A percentile compares a stretch with the other conserved stretches of the same genome.
Conservation (phyloP, 495 filamentous ascomycete species). For the Lepraria neglecta region DNA sequence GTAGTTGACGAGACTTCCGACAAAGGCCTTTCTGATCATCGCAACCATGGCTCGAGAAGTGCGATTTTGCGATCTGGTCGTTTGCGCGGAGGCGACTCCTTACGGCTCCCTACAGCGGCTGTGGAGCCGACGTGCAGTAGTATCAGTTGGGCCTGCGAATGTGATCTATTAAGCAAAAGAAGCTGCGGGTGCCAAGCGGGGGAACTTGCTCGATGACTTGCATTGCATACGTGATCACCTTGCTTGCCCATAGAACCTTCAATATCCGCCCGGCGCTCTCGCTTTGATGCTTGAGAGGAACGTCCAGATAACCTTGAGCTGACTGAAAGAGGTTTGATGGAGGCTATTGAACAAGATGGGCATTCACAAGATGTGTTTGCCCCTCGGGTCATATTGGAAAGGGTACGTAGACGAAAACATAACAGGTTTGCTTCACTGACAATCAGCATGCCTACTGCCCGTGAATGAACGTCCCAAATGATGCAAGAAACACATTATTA, state of each 20-base stretch:
- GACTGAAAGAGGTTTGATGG: too few species aligned
- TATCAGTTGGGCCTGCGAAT: not conserved
- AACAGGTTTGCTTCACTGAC: not conserved
- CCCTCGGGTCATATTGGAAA: not conserved
- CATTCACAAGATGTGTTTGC: not conserved
- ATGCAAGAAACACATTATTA: not conserved
- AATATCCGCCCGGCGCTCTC: too few species aligned
- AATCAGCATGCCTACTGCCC: not conserved
- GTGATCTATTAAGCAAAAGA: not conserved
- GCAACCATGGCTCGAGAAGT: too few species aligned
- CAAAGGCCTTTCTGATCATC: too few species aligned
- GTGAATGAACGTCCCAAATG: not conserved
- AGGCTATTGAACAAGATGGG: not conserved
- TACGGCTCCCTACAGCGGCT: not conserved
- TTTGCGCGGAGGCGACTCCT: not conserved
- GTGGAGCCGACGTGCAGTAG: conserved; percentile 4
- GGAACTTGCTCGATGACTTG: not conserved
- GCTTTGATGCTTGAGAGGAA: too few species aligned
- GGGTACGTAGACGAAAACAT: not conserved
- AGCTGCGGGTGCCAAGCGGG: not conserved
- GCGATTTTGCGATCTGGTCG: not conserved
- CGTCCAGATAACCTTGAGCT: too few species aligned
- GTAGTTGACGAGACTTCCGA: too few species aligned
- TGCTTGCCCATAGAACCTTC: not conserved
- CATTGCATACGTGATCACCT: not conserved